Evolutionary conservation across 306 rosid genomes (phyloP).

Genomic region (Cicer judaicum): DNA sequence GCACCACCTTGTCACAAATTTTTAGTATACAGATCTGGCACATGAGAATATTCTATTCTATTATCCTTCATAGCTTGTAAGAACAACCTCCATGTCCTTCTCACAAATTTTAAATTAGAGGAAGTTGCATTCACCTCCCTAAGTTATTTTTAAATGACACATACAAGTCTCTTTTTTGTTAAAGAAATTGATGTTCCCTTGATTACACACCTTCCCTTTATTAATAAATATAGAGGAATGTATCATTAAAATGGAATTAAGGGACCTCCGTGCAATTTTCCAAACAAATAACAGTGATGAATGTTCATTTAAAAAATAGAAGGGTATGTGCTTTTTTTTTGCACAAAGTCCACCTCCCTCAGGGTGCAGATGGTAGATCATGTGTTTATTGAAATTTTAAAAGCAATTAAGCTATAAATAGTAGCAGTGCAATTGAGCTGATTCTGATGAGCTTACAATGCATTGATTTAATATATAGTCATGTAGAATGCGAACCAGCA

Average conservation of each 20-base stretch:
- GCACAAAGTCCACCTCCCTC: neutral
- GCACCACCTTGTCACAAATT: constrained; percentile 10
- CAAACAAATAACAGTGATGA: neutral
- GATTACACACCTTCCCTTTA: too few relatives aligned
- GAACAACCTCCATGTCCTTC: constrained; percentile 6
- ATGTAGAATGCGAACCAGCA: neutral
- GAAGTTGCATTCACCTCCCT: neutral
- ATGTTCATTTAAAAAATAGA: neutral
- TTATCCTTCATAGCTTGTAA: neutral
- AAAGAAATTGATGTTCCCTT: neutral
- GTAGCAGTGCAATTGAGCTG: neutral
- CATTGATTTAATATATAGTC: neutral
- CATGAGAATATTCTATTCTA: constrained; percentile 1
- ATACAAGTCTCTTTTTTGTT: neutral
- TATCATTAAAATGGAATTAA: neutral
- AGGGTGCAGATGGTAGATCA: constrained; percentile 7
- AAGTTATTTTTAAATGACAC: neutral
- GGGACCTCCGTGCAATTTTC: neutral
- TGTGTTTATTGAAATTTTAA: neutral
- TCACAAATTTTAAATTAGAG: constrained; percentile 14
- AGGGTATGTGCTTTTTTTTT: neutral
- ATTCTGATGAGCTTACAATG: neutral
- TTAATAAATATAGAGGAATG: neutral
- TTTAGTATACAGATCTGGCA: constrained; percentile 1
- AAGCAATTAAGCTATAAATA: neutral